These are phyloP conservation scores for Digitaria exilis DNA, from an alignment of 202 grass and related monocot species.

Conservation along the genomic window DNA sequence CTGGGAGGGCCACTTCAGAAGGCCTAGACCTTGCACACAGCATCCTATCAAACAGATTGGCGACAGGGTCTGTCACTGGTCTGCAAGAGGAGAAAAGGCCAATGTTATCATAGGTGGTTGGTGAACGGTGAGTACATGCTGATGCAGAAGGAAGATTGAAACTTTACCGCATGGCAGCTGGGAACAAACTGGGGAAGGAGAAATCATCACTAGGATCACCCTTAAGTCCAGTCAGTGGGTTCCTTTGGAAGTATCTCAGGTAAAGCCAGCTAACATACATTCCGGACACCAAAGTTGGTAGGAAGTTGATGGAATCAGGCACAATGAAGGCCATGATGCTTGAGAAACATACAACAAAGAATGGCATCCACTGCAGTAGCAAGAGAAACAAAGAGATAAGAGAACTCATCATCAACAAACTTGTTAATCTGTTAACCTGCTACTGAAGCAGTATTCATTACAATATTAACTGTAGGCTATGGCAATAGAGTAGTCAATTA, in stretches of 20 bases:
- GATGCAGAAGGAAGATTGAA: not conserved
- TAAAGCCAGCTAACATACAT: slow-evolving; percentile 98
- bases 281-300: slow-evolving; percentile 87
- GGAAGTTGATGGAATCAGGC: slow-evolving; percentile 87
- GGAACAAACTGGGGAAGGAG: slow-evolving; percentile 93
- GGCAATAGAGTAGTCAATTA: not conserved
- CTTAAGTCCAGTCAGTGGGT: slow-evolving; percentile 86
- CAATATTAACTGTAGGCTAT: not conserved
- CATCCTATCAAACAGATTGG: slow-evolving; percentile 74
- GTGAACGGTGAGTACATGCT: not conserved
- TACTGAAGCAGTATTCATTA: not conserved
- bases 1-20: slow-evolving; percentile 70
- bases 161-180: slow-evolving; percentile 84
- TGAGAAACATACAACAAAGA: slow-evolving; percentile 86
- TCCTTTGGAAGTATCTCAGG: slow-evolving; percentile 94
- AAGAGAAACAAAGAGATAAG: slow-evolving; percentile 9
- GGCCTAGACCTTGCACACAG: slow-evolving; percentile 81
- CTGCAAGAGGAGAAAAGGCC: slow-evolving; percentile 46
- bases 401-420: slow-evolving; percentile 1
- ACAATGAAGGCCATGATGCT: slow-evolving; percentile 84
- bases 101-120: not conserved
- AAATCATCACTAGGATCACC: slow-evolving; percentile 97
- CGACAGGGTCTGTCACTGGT: slow-evolving; percentile 82
- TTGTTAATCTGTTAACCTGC: slow-evolving; percentile 32
- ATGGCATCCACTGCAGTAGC: slow-evolving; percentile 85